Conservation (phyloP, 768 basidiomycete genomes). For the Astraeus odoratus region DNA sequence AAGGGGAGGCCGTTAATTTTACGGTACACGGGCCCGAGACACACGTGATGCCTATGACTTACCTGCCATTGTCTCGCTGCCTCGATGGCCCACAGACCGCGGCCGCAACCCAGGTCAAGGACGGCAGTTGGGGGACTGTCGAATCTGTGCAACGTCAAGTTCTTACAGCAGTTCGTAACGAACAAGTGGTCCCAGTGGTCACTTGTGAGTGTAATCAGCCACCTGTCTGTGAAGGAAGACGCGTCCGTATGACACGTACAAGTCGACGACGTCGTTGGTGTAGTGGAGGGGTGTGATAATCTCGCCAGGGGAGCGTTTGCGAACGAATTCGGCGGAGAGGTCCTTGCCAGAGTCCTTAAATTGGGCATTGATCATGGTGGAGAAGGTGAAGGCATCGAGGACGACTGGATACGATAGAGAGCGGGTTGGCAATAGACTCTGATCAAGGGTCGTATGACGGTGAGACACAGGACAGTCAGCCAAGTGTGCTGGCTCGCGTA, state of each 20-base stretch:
- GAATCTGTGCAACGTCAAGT: slow-evolving; percentile 51
- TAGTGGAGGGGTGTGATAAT: slow-evolving; percentile 53
- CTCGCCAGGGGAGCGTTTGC: slow-evolving; percentile 40
- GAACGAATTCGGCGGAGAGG: slow-evolving; percentile 33
- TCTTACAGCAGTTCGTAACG: slow-evolving; percentile 39
- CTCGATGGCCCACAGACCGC: slow-evolving; percentile 64
- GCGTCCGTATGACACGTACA: slow-evolving; percentile 35
- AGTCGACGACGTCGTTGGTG: slow-evolving; percentile 42
- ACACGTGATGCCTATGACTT: slow-evolving; percentile 13
- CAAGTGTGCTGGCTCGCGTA: slow-evolving; percentile 3
- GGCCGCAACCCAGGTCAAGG: slow-evolving; percentile 68
- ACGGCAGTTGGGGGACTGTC: slow-evolving; percentile 42
- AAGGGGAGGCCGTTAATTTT: background rate
- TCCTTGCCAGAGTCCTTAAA: slow-evolving; percentile 41
- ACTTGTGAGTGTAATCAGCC: slow-evolving; percentile 29
- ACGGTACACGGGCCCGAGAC: background rate
- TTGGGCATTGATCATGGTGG: slow-evolving; percentile 17
- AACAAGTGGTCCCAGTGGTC: slow-evolving; percentile 72
- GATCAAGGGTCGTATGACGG: slow-evolving; percentile 12
- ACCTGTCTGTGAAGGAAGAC: background rate
- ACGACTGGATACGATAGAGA: slow-evolving; percentile 11
- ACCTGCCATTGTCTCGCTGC: slow-evolving; percentile 65
- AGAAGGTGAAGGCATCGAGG: slow-evolving; percentile 19
- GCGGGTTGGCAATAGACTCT: slow-evolving; percentile 10
- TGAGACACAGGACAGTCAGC: slow-evolving; percentile 13